These are phyloP conservation scores for Gentiana dahurica DNA, from an alignment of 257 asterid species.

Conservation along the genomic window DNA sequence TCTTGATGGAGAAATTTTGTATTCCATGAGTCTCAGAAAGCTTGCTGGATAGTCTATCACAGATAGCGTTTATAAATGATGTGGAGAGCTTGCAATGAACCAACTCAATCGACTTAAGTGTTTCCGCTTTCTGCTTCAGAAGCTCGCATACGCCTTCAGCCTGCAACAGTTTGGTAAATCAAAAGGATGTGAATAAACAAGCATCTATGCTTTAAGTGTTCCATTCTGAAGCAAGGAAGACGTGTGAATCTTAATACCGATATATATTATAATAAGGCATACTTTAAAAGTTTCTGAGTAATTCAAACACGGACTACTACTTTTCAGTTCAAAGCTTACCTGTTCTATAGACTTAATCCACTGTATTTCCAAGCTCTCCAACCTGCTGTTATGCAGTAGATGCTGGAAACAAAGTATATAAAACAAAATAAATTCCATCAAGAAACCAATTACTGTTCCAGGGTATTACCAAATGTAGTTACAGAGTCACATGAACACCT, in stretches of 20 bases:
- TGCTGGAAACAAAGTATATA: slow-evolving; percentile 35
- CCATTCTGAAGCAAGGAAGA: background rate
- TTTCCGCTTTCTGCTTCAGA: slow-evolving; percentile 49
- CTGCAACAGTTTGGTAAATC: slow-evolving; percentile 30
- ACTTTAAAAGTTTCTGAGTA: background rate
- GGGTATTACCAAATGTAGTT: background rate
- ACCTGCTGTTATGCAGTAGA: slow-evolving; percentile 48
- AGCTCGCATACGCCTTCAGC: slow-evolving; percentile 81
- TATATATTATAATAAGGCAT: background rate
- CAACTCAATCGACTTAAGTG: slow-evolving; percentile 58
- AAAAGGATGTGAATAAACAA: slow-evolving; percentile 17
- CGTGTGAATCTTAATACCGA: background rate
- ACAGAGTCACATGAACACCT: background rate
- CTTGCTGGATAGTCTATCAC: slow-evolving; percentile 44
- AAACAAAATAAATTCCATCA: too few relatives aligned
- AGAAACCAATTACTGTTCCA: too few relatives aligned
- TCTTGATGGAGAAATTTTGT: slow-evolving; percentile 72
- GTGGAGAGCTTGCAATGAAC: slow-evolving; percentile 85
- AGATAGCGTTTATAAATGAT: slow-evolving; percentile 50
- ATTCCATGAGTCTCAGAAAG: slow-evolving; percentile 54
- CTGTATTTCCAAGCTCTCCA: slow-evolving; percentile 68
- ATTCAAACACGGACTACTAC: too few relatives aligned
- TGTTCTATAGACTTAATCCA: slow-evolving; percentile 84
- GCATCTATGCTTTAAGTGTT: background rate
- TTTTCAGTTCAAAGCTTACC: slow-evolving; percentile 32